Base-by-base conservation (phyloP, 2,329 filamentous ascomycete species). In the Trichophaea hybrida region DNA sequence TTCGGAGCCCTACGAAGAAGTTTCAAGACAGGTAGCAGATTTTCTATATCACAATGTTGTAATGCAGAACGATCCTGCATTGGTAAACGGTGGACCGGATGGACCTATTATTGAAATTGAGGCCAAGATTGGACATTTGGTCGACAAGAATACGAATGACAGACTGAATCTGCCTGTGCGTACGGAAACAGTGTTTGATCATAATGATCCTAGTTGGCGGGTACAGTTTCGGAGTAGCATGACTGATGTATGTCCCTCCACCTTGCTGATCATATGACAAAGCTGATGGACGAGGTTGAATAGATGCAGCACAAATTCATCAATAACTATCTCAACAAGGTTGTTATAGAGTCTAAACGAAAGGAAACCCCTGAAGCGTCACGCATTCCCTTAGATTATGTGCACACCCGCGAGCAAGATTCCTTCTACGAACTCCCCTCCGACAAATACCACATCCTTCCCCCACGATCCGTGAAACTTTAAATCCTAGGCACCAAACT, bases 81-180 rank as follows among this genome's bases (percentile, higher is more conserved):
- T 77, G 59, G 74, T 77, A 8, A 72, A 78, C 35, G 81, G 85
- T 66, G 79, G 85, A 17, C 72, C 75, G 13, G 78, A 79, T 55
- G 77, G 80, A 13, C 84, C 89, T 12, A 80, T 88, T 61, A 83
- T 96, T 57, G 93, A 98, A 72, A 86, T 98, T 58, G 93, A 98
- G 74, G 93, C 89, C 7, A 97, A 97, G 72, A 76, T 97, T 52
- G 93, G 93, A 15, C 84, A 82, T 32, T 77, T 97, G 12, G 80
- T 91, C 59, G 83, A 88, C 70, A 82, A 81, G 69, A 80, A 84
- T 62, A 86, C 81, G 5, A 80, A 84, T 59, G 77, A 83, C 51
- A 79, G 88, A n/a, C 74, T 90, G 32, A 74, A 78, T 7, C 73
- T 90, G 7, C 80, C 81, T 5, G 77, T 93, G 4, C 72, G 78